Evolutionary conservation across 176 grass and related monocot genomes (phyloP).

Genomic region (Oropetium thomaeum): DNA sequence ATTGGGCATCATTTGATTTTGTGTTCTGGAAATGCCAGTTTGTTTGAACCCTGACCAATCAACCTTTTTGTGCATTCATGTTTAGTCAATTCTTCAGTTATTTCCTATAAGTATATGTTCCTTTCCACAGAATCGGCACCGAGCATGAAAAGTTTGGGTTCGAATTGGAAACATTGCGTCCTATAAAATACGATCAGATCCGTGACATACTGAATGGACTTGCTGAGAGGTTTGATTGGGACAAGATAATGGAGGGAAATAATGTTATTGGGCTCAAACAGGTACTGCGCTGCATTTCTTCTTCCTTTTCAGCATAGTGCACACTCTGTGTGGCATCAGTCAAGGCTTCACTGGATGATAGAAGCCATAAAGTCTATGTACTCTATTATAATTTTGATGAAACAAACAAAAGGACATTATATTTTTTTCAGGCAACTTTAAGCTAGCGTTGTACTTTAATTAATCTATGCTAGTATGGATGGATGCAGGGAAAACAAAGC

Average conservation of each 20-base stretch:
- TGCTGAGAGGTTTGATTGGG: slow-evolving; percentile 88
- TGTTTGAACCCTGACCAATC: background rate
- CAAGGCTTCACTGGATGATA: background rate
- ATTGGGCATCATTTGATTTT: background rate
- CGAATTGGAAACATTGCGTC: slow-evolving; percentile 73
- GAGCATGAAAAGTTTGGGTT: slow-evolving; percentile 99
- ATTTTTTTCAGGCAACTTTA: background rate
- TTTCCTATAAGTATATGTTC: background rate
- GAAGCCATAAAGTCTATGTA: background rate
- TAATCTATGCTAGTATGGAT: slow-evolving; percentile 19
- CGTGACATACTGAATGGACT: slow-evolving; percentile 77
- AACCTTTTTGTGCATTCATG: background rate
- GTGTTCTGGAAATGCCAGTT: background rate
- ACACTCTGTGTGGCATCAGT: background rate
- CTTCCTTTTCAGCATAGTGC: background rate
- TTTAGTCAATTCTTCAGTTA: background rate
- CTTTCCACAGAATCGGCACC: slow-evolving; percentile 80
- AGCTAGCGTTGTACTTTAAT: background rate
- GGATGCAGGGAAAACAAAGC: slow-evolving; percentile 76
- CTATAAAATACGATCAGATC: slow-evolving; percentile 94
- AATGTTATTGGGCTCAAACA: slow-evolving; percentile 88
- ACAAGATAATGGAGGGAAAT: slow-evolving; percentile 85
- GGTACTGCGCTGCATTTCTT: slow-evolving; percentile 37
- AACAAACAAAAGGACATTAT: background rate
- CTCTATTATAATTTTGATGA: background rate